Conservation (phyloP, 495 filamentous ascomycete species). For the Podospora comata region DNA sequence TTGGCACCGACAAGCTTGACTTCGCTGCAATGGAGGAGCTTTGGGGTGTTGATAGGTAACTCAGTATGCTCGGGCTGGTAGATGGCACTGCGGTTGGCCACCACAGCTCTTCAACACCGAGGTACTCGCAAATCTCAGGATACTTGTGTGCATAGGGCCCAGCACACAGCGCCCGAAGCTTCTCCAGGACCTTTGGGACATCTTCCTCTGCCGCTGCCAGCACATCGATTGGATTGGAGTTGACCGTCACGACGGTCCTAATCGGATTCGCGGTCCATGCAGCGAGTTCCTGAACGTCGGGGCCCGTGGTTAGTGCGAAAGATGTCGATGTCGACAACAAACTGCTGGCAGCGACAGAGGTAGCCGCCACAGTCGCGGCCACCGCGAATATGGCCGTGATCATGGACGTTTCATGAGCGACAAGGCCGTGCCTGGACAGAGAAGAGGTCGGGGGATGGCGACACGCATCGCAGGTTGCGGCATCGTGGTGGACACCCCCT, state of each 20-base stretch:
- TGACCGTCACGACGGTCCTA: conserved; percentile 21
- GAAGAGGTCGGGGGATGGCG: not conserved
- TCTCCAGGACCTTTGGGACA: conserved; percentile 20
- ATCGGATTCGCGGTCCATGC: conserved; percentile 9
- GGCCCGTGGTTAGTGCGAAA: not conserved
- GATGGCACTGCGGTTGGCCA: not conserved
- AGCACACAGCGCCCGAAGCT: conserved; percentile 20
- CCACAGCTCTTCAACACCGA: not conserved
- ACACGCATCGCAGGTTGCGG: not conserved
- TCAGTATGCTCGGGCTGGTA: not conserved
- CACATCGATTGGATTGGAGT: conserved; percentile 21
- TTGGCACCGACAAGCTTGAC: not conserved
- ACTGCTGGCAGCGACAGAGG: not conserved
- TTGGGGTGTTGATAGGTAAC: not conserved
- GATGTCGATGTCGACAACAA: not conserved
- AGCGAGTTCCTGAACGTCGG: not conserved
- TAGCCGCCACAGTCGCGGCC: not conserved
- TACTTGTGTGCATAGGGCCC: conserved; percentile 16
- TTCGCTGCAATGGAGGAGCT: not conserved
- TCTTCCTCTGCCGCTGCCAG: conserved; percentile 19
- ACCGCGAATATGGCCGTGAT: not conserved
- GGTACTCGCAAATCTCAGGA: conserved; percentile 23
- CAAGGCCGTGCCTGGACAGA: not conserved
- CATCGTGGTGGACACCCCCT: not conserved
- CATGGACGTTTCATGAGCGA: conserved; percentile 3